A percentile compares a stretch with the other conserved stretches of the same genome.
These are phyloP conservation scores for Metschnikowia lunata DNA, from an alignment of 805 yeast species.

Conservation along the genomic window DNA sequence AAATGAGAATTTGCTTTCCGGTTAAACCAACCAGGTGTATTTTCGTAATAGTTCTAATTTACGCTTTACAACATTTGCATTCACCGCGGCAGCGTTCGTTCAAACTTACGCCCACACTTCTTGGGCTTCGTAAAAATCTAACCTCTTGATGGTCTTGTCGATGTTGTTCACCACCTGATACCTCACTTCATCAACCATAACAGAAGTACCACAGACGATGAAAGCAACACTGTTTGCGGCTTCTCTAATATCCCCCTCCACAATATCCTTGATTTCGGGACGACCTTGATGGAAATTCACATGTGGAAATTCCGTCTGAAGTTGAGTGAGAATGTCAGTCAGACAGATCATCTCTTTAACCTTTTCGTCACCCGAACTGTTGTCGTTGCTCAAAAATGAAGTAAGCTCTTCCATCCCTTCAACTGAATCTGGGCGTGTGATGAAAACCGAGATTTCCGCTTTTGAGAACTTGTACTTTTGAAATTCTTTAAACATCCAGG, in stretches of 20 bases:
- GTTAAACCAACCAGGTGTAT: no score
- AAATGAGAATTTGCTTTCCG: no score
- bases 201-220: constrained; percentile 59
- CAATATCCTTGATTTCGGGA: constrained; percentile 32
- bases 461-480: constrained; percentile 27
- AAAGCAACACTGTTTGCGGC: constrained; percentile 42
- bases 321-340: constrained; percentile 7
- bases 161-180: constrained; percentile 41
- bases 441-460: constrained; percentile 37
- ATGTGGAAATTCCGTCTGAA: constrained; percentile 25
- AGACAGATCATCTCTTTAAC: not conserved
- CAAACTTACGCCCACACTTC: constrained; percentile 53
- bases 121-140: constrained; percentile 71
- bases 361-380: constrained; percentile 1
- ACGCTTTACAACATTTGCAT: no score
- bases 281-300: constrained; percentile 44
- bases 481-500: constrained; percentile 38
- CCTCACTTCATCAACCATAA: constrained; percentile 55
- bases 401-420: constrained; percentile 13
- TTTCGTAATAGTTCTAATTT: no score
- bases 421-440: constrained; percentile 10
- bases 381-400: not conserved
- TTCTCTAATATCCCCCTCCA: constrained; percentile 33
- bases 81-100: no score
- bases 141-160: constrained; percentile 37